phyloP scores from a whole-genome alignment of 495 filamentous ascomycete species.

The Hyaloscypha variabilis region DNA sequence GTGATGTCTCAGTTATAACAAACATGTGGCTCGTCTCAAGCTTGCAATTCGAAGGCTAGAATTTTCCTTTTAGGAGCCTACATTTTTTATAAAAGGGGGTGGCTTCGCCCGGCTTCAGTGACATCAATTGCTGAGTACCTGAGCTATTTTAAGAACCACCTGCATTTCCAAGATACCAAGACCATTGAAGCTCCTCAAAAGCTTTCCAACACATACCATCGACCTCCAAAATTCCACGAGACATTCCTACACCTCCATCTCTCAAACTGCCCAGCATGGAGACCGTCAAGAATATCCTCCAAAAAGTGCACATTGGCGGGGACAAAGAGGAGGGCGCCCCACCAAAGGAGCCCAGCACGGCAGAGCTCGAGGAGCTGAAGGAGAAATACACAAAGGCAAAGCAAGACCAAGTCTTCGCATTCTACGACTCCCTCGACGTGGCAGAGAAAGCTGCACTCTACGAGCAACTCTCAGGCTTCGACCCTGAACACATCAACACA shows the following conservation, averaged over 20 bases:
- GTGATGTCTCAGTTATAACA: not conserved
- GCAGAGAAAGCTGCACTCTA: conserved; percentile 78
- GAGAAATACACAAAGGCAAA: conserved; percentile 76
- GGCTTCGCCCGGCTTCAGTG: conserved; percentile 17
- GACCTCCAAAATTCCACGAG: conserved; percentile 12
- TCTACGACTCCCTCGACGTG: conserved; percentile 76
- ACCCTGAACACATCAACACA: conserved; percentile 81
- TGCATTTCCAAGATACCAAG: conserved; percentile 10
- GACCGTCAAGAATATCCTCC: conserved; percentile 48
- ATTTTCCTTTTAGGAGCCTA: not conserved
- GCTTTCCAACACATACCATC: not conserved
- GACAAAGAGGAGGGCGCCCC: conserved; percentile 39
- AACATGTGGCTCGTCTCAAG: conserved; percentile 6
- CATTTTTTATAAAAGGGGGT: conserved; percentile 18
- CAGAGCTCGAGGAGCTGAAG: conserved; percentile 74
- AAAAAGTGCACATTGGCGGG: conserved; percentile 56
- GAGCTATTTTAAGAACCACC: conserved; percentile 13
- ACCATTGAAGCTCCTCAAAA: conserved; percentile 13
- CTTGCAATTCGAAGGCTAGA: conserved; percentile 5
- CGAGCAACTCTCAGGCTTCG: conserved; percentile 78
- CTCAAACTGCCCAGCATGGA: conserved; percentile 31
- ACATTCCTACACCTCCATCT: too few relatives aligned
- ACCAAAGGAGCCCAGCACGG: conserved; percentile 66
- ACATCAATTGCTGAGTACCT: conserved; percentile 19
- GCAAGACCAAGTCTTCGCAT: conserved; percentile 91